Percentiles rank a stretch among this genome's conserved stretches.
These are phyloP conservation scores for Pouteria glomerata DNA, from an alignment of 148 eudicot genomes.

Conservation along the genomic window DNA sequence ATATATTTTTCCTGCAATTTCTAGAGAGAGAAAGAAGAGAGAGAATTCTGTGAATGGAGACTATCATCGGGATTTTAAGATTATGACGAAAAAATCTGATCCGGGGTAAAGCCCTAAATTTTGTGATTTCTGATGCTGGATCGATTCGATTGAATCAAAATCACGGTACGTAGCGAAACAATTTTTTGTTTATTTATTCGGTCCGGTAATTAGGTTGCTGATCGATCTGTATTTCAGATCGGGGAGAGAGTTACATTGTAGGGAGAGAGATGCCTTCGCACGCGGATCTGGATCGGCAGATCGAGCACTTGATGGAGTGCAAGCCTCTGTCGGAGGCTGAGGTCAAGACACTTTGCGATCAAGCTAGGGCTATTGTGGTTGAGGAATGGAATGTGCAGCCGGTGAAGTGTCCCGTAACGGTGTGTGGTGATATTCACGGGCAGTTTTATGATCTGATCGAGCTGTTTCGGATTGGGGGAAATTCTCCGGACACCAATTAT, in stretches of 20 bases:
- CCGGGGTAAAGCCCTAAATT: constrained; percentile 4
- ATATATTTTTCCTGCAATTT: neutral
- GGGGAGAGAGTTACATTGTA: neutral
- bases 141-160: constrained; percentile 8
- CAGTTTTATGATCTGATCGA: constrained; percentile 92
- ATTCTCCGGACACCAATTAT: constrained; percentile 88
- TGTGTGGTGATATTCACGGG: constrained; percentile 93
- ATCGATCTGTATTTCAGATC: constrained; percentile 15
- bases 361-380: constrained; percentile 81
- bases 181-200: neutral
- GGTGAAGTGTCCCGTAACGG: constrained; percentile 92
- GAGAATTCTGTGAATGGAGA: constrained; percentile 22
- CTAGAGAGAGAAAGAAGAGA: neutral
- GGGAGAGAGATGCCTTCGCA: constrained; percentile 50
- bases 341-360: constrained; percentile 79
- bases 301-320: constrained; percentile 88
- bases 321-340: constrained; percentile 74
- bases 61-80: constrained; percentile 12
- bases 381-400: constrained; percentile 97
- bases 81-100: neutral
- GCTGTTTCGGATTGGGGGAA: constrained; percentile 86
- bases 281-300: constrained; percentile 84
- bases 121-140: neutral
- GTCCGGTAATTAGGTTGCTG: neutral
- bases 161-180: neutral